Evolutionary conservation across 805 yeast species (phyloP).

Genomic region (Alloascoidea hylecoeti): DNA sequence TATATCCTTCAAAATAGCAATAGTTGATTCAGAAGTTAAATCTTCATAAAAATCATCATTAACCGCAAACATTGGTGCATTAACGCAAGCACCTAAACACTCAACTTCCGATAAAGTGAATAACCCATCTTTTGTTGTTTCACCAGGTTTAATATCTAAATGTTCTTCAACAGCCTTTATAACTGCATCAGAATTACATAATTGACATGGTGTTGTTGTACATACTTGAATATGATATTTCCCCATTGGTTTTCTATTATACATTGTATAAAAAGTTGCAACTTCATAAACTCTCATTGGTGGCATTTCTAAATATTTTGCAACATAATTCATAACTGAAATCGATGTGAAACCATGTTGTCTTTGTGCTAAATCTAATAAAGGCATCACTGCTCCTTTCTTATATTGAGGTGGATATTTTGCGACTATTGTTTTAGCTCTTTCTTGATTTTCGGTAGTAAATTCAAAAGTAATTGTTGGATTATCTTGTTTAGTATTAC

Average conservation of each 20-base stretch:
- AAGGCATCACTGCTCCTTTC: slow-evolving; percentile 81
- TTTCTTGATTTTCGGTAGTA: slow-evolving; percentile 41
- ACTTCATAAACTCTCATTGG: slow-evolving; percentile 92
- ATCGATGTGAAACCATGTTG: slow-evolving; percentile 79
- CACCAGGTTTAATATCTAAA: slow-evolving; percentile 57
- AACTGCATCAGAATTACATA: slow-evolving; percentile 71
- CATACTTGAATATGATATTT: slow-evolving; percentile 75
- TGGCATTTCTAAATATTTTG: slow-evolving; percentile 73
- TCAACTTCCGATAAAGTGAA: slow-evolving; percentile 83
- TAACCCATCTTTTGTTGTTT: slow-evolving; percentile 59
- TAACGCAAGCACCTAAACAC: slow-evolving; percentile 86
- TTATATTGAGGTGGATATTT: slow-evolving; percentile 81
- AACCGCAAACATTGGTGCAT: slow-evolving; percentile 79
- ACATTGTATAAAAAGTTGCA: slow-evolving; percentile 88
- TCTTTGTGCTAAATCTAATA: slow-evolving; percentile 76
- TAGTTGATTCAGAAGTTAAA: slow-evolving; percentile 53
- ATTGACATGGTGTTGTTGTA: slow-evolving; percentile 83
- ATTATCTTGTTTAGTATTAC: slow-evolving; percentile 59
- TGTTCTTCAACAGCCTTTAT: slow-evolving; percentile 53
- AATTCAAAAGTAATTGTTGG: slow-evolving; percentile 61
- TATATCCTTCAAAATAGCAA: slow-evolving; percentile 44
- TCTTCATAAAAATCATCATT: slow-evolving; percentile 80
- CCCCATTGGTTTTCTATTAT: slow-evolving; percentile 76
- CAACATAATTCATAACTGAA: slow-evolving; percentile 83
- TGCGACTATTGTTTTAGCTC: slow-evolving; percentile 62